Conservation (phyloP, 805 yeast species). For the Wickerhamiella spandovensis region DNA sequence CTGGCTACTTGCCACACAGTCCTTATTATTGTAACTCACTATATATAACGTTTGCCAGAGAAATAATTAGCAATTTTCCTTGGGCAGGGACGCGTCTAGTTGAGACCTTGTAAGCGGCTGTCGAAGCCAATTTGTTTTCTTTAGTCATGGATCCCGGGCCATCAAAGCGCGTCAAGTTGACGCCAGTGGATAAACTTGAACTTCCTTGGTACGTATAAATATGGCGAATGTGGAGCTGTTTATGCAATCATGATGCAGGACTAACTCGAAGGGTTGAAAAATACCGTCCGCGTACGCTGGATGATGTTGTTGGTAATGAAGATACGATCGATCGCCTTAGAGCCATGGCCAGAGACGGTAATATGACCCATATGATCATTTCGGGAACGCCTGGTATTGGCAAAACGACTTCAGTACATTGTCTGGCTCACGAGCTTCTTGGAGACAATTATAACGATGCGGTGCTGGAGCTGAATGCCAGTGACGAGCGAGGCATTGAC, state of each 20-base stretch:
- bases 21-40: too few relatives aligned
- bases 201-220: conserved; percentile 5
- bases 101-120: too few relatives aligned
- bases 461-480: conserved; percentile 84
- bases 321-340: conserved; percentile 78
- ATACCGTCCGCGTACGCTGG: conserved; percentile 66
- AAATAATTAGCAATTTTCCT: too few relatives aligned
- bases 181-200: conserved; percentile 1
- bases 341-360: conserved; percentile 81
- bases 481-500: conserved; percentile 95
- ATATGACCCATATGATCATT: conserved; percentile 92
- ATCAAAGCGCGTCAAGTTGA: conserved; percentile 1
- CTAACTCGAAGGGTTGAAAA: conserved; percentile 64
- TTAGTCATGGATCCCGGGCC: conserved; percentile 5
- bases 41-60: too few relatives aligned
- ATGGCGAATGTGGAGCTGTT: too few relatives aligned
- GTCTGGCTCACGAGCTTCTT: conserved; percentile 72
- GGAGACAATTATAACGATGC: conserved; percentile 68
- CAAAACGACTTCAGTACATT: conserved; percentile 85
- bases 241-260: too few relatives aligned
- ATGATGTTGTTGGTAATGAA: conserved; percentile 85
- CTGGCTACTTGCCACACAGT: too few relatives aligned
- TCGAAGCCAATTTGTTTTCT: not conserved
- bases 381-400: conserved; percentile 96
- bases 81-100: too few relatives aligned